A percentile compares a stretch with the other conserved stretches of the same genome.
Conservation (phyloP, 2,329 filamentous ascomycete genomes). For the Fusarium miscanthi region DNA sequence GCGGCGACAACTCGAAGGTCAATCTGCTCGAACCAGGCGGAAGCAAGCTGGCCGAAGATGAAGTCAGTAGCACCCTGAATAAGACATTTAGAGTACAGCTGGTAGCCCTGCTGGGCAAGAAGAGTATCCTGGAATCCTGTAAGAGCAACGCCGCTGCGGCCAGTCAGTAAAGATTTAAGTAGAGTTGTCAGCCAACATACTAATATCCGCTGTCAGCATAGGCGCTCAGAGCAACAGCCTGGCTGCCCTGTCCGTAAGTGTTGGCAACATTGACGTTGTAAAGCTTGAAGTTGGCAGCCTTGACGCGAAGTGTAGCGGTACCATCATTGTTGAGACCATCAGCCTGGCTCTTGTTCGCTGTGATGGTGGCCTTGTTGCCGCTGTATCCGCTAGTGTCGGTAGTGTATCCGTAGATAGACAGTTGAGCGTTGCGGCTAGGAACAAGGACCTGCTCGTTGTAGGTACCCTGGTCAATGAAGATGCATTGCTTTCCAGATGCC, state of each 20-base stretch:
- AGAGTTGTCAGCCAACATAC: background rate
- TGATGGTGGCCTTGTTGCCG: constrained; percentile 67
- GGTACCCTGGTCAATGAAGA: constrained; percentile 74
- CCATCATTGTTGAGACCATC: constrained; percentile 63
- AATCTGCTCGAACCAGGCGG: constrained; percentile 57
- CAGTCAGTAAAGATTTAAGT: rapidly evolving
- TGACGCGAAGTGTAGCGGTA: constrained; percentile 59
- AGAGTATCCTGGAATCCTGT: constrained; percentile 64
- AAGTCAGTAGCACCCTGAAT: constrained; percentile 63
- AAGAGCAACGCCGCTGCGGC: constrained; percentile 51
- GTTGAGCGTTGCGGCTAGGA: constrained; percentile 59
- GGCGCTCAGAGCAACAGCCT: constrained; percentile 60
- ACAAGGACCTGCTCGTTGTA: constrained; percentile 64
- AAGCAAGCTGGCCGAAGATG: constrained; percentile 58
- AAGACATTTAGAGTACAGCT: constrained; percentile 58
- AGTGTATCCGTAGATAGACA: constrained; percentile 69
- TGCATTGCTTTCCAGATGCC: constrained; percentile 62
- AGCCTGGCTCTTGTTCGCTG: constrained; percentile 55
- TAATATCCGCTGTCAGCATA: constrained; percentile 60
- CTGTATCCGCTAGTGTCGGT: constrained; percentile 59
- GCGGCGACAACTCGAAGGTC: constrained; percentile 54
- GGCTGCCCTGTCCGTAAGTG: constrained; percentile 58
- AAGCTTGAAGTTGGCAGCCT: constrained; percentile 63
- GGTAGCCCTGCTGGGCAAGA: constrained; percentile 57
- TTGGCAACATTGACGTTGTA: constrained; percentile 71